Percentiles rank a stretch among this genome's conserved stretches.
Conservation (phyloP, 352 stramenopile species). For the Globisporangium canariense region DNA sequence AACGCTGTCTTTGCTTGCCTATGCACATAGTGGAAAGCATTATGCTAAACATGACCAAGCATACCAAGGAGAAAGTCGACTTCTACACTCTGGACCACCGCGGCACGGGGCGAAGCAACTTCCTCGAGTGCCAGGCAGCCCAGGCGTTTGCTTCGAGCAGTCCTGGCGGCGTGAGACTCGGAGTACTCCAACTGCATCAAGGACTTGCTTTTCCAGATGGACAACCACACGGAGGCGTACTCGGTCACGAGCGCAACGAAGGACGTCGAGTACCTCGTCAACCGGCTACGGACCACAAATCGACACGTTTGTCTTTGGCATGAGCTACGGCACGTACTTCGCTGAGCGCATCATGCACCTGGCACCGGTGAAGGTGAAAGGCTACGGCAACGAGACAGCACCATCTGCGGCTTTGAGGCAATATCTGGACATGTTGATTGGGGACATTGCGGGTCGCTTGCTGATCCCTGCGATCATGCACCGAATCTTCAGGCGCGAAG, state of each 20-base stretch:
- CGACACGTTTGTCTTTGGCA: slow-evolving; percentile 28
- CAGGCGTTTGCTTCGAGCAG: slow-evolving; percentile 25
- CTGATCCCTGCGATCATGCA: slow-evolving; percentile 11
- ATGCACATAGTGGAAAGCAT: slow-evolving; percentile 22
- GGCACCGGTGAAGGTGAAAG: slow-evolving; percentile 21
- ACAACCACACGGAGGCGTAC: slow-evolving; percentile 33
- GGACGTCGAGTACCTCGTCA: slow-evolving; percentile 28
- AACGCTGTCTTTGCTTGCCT: neutral
- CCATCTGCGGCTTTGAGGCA: neutral
- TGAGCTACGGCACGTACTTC: slow-evolving; percentile 32
- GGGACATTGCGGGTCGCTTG: neutral
- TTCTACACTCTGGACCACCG: slow-evolving; percentile 60
- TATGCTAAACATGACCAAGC: slow-evolving; percentile 20
- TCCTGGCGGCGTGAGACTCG: slow-evolving; percentile 12
- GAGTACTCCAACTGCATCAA: slow-evolving; percentile 32
- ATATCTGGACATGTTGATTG: neutral
- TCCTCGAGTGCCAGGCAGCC: slow-evolving; percentile 37
- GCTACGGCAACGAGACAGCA: slow-evolving; percentile 15
- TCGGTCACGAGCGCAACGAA: slow-evolving; percentile 40
- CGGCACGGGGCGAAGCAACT: slow-evolving; percentile 39
- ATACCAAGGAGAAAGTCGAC: slow-evolving; percentile 17
- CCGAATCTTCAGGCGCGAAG: neutral
- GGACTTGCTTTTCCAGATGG: slow-evolving; percentile 35
- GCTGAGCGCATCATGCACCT: slow-evolving; percentile 31
- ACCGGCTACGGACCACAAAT: slow-evolving; percentile 1